Evolutionary conservation across 139 green algal species (phyloP).

Genomic region (Volvox africanus): DNA sequence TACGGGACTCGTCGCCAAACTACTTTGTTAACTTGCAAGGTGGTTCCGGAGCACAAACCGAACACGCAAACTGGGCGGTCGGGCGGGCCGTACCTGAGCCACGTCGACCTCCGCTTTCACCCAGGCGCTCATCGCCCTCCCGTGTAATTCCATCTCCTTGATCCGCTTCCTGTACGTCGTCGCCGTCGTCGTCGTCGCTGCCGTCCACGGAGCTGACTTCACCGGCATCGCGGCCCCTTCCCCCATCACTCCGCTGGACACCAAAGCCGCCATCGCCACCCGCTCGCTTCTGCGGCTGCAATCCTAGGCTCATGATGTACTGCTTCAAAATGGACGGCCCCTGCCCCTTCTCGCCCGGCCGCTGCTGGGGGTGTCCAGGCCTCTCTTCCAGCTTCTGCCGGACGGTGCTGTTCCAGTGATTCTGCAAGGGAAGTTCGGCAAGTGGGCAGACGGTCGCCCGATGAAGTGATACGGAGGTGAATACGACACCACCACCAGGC

Average conservation of each 20-base stretch:
- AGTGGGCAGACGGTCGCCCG: too few species aligned
- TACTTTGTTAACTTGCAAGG: too few species aligned
- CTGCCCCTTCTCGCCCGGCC: background rate
- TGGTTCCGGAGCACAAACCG: too few species aligned
- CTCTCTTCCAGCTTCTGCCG: constrained; percentile 16
- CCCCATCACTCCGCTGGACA: background rate
- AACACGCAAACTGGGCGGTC: too few species aligned
- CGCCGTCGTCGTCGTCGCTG: background rate
- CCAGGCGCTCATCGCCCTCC: too few species aligned
- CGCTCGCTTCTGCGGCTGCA: background rate
- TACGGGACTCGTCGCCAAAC: too few species aligned
- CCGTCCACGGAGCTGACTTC: background rate
- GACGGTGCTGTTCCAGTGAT: constrained; percentile 54
- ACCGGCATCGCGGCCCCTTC: background rate
- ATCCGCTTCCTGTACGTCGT: background rate
- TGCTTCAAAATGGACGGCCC: background rate
- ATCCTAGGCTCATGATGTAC: constrained; percentile 14
- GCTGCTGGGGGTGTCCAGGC: constrained; percentile 12
- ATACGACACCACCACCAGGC: too few species aligned
- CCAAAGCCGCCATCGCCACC: background rate
- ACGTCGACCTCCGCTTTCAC: too few species aligned
- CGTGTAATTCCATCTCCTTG: background rate
- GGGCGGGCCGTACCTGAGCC: background rate
- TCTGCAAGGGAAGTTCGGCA: background rate
- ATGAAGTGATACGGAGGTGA: too few species aligned